These are phyloP conservation scores for Annona cherimola DNA, from an alignment of 164 flowering plant species.

Conservation along the genomic window DNA sequence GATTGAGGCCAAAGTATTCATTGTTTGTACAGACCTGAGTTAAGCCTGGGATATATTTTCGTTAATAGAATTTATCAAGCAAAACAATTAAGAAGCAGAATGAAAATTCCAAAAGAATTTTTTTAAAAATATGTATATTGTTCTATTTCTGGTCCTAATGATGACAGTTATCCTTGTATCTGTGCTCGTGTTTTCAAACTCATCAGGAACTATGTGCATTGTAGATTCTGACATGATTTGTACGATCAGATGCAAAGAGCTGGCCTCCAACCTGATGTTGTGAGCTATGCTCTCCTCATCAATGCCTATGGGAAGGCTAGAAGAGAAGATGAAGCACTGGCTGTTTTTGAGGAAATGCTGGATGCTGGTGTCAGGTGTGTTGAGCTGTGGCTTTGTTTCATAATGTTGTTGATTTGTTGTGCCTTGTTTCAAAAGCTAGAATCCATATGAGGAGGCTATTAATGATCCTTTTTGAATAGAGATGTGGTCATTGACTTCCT, in stretches of 20 bases:
- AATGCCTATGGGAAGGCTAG: slow-evolving; percentile 94
- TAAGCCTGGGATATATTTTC: too few species aligned
- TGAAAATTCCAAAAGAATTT: too few species aligned
- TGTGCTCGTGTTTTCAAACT: neutral
- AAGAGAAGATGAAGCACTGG: slow-evolving; percentile 93
- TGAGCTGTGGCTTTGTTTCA: neutral
- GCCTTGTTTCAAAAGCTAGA: neutral
- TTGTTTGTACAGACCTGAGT: too few species aligned
- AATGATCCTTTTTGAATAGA: neutral
- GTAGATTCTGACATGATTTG: slow-evolving; percentile 15
- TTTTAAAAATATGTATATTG: too few species aligned
- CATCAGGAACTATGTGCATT: neutral
- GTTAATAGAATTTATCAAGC: too few species aligned
- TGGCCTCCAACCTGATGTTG: slow-evolving; percentile 81
- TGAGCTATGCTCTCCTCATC: slow-evolving; percentile 84
- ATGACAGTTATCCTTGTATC: neutral
- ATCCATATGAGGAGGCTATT: neutral
- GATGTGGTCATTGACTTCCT: neutral
- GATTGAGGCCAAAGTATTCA: too few species aligned
- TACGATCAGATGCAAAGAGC: slow-evolving; percentile 91
- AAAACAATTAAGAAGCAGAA: too few species aligned
- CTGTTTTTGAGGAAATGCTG: slow-evolving; percentile 98
- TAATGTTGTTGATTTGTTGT: neutral
- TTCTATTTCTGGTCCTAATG: too few species aligned
- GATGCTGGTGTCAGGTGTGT: slow-evolving; percentile 91